Base-by-base conservation (phyloP, 176 grass and related monocot genomes). In the Oryza brachyantha region DNA sequence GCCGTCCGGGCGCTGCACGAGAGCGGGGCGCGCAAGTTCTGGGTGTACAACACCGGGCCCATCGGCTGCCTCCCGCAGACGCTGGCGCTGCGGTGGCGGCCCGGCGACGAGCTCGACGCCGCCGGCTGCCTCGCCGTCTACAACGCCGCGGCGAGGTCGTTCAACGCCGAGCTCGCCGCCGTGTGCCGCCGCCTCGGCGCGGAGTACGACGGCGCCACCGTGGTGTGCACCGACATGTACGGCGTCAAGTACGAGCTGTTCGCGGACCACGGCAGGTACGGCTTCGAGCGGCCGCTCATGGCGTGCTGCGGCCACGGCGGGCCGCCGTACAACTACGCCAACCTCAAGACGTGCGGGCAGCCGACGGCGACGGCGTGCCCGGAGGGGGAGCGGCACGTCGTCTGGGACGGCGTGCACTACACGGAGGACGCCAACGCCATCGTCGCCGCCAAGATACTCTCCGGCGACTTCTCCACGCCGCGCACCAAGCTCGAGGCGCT, bases 381-480 rank as follows among this genome's bases (percentile, higher is more conserved):
- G 3, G 66, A 52, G 55, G 79, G 73, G 25, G 74, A 73, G 19
- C 40, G 32, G 65, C 76, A 82, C 34, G 70, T 87, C 21, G 83
- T 52, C 27, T 87, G 85, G 85, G 85, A 83, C 46, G 85, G 85
- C 75, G 66, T 83, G 29, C 85, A 73, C 50, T 83, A 78, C 60
- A 73, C 85, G 16, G 79, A 87, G 68, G 85, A 68, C 41, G 85
- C 73, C 22, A 87, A 87, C 52, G 61, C n/a, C 37, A 72, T 87
- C 9, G 36, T 73, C 13, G 79, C 79, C 52, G 65, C 66, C 17
- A 82, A 83, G 58, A 73, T 83, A 58, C 66, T 87, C 40, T 82
- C 85, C 50, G 42, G 65, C 27, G 50, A 78, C 32, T 78, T 82
- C 64, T 87, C 79, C 50, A 54, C 39, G 13, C 85, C 85, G 14